Conservation (phyloP, 768 basidiomycete genomes). For the Macrolepiota dolichaula region DNA sequence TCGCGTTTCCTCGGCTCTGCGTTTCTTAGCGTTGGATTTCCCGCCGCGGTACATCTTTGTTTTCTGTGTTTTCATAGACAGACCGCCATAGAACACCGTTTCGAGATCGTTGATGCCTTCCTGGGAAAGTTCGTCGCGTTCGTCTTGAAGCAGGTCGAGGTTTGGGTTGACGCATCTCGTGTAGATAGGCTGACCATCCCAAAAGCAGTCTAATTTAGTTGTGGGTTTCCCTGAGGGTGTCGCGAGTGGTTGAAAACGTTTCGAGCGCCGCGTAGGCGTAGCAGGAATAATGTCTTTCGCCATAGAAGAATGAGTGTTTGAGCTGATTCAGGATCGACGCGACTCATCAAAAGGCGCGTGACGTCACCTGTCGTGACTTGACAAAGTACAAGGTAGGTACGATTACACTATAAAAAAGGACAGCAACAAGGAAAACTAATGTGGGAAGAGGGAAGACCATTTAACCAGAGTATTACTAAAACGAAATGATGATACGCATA, state of each 20-base stretch:
- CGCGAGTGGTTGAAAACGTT: conserved; percentile 27
- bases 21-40: conserved; percentile 18
- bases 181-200: conserved; percentile 24
- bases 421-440: conserved; percentile 1
- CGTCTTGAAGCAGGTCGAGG: conserved; percentile 22
- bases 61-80: conserved; percentile 28
- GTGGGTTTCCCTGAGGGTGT: conserved; percentile 20
- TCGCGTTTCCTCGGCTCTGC: neutral
- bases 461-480: neutral
- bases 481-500: neutral
- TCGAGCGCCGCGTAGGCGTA: conserved; percentile 29
- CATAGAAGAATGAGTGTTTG: conserved; percentile 5
- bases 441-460: neutral
- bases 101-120: conserved; percentile 20
- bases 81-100: conserved; percentile 32
- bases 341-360: neutral
- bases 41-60: conserved; percentile 22
- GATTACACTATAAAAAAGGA: neutral
- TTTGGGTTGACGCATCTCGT: conserved; percentile 19
- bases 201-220: conserved; percentile 17
- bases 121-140: conserved; percentile 12
- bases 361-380: conserved; percentile 4
- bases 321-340: neutral
- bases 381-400: neutral
- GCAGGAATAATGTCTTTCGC: conserved; percentile 14